These are phyloP conservation scores for Dichotomopilus funicola DNA, from an alignment of 2,329 filamentous ascomycete species.

Conservation along the genomic window DNA sequence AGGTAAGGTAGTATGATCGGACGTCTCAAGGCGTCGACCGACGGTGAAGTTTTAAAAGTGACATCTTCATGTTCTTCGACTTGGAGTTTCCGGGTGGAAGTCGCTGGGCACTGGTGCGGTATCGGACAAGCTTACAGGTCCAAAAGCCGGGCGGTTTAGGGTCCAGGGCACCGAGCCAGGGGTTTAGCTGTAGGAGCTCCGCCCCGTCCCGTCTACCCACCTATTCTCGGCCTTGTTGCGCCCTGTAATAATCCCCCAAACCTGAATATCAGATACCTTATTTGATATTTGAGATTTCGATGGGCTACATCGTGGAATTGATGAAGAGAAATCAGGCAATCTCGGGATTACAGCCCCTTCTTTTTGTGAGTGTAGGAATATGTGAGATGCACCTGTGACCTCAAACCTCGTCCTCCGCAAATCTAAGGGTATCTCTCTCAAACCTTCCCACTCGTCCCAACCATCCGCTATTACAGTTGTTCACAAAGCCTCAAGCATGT, in stretches of 20 bases:
- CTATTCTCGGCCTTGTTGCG: too few species aligned
- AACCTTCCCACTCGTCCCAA: neutral
- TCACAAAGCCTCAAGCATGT: neutral
- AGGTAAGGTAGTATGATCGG: neutral
- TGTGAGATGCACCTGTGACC: too few species aligned
- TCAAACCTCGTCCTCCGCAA: neutral
- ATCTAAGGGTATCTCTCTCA: neutral
- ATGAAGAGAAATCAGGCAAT: too few species aligned
- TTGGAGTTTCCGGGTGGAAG: neutral
- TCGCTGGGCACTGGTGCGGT: slow-evolving; percentile 11
- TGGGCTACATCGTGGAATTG: too few species aligned
- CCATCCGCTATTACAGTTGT: neutral
- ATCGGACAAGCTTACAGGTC: slow-evolving; percentile 13
- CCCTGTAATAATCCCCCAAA: too few species aligned
- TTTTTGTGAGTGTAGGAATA: too few species aligned
- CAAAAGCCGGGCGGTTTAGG: slow-evolving; percentile 6
- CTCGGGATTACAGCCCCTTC: too few species aligned
- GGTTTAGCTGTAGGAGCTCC: too few species aligned
- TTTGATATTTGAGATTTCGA: too few species aligned
- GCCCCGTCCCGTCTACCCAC: too few species aligned
- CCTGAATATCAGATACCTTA: too few species aligned
- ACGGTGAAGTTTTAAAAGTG: neutral
- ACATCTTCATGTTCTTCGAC: neutral
- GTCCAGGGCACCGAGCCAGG: neutral
- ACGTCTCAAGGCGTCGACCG: neutral